These are phyloP conservation scores for Aspergillus kassunensis DNA, from an alignment of 495 filamentous ascomycete genomes.

Conservation along the genomic window DNA sequence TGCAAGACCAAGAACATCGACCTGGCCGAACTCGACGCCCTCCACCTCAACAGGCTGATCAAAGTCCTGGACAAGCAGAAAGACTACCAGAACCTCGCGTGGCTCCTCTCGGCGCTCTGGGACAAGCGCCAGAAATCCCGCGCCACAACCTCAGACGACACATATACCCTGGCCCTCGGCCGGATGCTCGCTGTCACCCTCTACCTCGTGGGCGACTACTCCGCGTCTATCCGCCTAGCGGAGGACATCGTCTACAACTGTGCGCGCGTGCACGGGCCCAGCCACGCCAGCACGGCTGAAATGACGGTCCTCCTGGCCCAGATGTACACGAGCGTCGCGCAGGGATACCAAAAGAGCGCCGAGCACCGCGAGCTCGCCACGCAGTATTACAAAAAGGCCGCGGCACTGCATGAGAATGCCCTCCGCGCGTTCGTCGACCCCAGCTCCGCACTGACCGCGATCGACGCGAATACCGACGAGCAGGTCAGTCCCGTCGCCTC, in stretches of 20 bases:
- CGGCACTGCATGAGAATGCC: slow-evolving; percentile 34
- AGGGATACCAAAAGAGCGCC: slow-evolving; percentile 29
- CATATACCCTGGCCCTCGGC: slow-evolving; percentile 26
- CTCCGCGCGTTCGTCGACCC: slow-evolving; percentile 35
- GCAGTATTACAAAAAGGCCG: slow-evolving; percentile 42
- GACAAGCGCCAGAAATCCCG: slow-evolving; percentile 27
- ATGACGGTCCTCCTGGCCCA: slow-evolving; percentile 38
- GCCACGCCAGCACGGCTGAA: slow-evolving; percentile 32
- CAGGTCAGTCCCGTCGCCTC: neutral
- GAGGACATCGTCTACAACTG: slow-evolving; percentile 44
- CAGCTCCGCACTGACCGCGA: slow-evolving; percentile 8
- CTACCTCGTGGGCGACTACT: slow-evolving; percentile 29
- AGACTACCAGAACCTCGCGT: slow-evolving; percentile 36
- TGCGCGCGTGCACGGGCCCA: slow-evolving; percentile 34
- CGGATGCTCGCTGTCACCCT: slow-evolving; percentile 35
- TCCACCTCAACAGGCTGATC: slow-evolving; percentile 33
- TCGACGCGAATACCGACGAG: neutral
- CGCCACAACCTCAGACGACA: slow-evolving; percentile 15
- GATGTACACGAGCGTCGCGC: slow-evolving; percentile 36
- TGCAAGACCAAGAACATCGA: slow-evolving; percentile 20
- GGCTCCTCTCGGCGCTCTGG: slow-evolving; percentile 34
- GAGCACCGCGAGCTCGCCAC: slow-evolving; percentile 30
- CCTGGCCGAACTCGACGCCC: slow-evolving; percentile 25
- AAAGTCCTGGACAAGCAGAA: slow-evolving; percentile 33
- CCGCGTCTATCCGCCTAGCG: slow-evolving; percentile 32